These are phyloP conservation scores for Tulasnella sp. DNA, from an alignment of 768 basidiomycete species.

Conservation along the genomic window DNA sequence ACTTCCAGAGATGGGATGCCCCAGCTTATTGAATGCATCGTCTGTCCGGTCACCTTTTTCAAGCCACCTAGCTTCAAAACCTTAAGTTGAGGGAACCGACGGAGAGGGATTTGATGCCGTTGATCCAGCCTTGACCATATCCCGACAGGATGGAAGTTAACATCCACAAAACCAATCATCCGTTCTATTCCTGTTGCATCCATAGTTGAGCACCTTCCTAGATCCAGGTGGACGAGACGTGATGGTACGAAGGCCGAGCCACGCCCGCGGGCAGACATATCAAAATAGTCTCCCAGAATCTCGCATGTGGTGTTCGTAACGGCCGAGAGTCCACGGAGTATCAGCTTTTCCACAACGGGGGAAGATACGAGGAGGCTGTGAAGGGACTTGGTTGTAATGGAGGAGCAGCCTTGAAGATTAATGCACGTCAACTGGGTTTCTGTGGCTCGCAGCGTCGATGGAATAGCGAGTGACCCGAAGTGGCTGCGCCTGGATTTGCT, in stretches of 20 bases:
- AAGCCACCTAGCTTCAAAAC: slow-evolving; percentile 58
- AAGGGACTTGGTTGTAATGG: slow-evolving; percentile 51
- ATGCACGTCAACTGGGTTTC: slow-evolving; percentile 54
- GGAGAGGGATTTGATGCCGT: slow-evolving; percentile 18
- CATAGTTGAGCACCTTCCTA: slow-evolving; percentile 58
- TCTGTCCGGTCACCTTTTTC: slow-evolving; percentile 42
- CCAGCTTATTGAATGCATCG: slow-evolving; percentile 52
- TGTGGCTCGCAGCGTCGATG: not conserved
- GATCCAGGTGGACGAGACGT: slow-evolving; percentile 50
- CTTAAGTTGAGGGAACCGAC: slow-evolving; percentile 29
- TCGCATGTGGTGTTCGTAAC: slow-evolving; percentile 68
- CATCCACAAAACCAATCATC: slow-evolving; percentile 31
- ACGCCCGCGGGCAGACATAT: too few species aligned
- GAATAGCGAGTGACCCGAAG: slow-evolving; percentile 21
- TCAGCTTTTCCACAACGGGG: slow-evolving; percentile 42
- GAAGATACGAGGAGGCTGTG: slow-evolving; percentile 57
- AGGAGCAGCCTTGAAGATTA: slow-evolving; percentile 59
- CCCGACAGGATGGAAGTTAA: slow-evolving; percentile 18
- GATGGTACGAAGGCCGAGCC: too few species aligned
- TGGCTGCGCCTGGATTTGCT: not conserved
- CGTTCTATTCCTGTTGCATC: slow-evolving; percentile 30
- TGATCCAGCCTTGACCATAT: slow-evolving; percentile 28
- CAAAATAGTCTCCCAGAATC: slow-evolving; percentile 44
- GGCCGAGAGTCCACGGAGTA: slow-evolving; percentile 51
- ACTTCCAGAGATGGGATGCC: slow-evolving; percentile 62